phyloP scores from a whole-genome alignment of 768 basidiomycete genomes.

The Strobilomyces confusus region DNA sequence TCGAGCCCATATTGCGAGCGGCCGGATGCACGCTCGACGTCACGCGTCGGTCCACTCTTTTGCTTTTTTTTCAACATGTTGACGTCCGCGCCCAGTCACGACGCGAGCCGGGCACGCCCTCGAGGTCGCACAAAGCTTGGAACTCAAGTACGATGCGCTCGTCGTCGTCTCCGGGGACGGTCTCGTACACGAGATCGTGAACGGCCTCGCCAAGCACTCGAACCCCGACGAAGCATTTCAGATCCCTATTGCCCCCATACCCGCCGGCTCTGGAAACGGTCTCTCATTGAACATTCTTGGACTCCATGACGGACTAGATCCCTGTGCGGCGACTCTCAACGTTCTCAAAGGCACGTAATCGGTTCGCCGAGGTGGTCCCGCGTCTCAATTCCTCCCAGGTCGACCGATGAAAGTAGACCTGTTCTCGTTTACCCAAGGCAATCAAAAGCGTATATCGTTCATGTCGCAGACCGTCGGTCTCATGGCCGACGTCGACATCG shows the following conservation, averaged over 20 bases:
- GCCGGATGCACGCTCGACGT: constrained; percentile 63
- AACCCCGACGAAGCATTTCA: constrained; percentile 57
- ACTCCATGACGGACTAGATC: constrained; percentile 61
- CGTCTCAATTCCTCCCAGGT: constrained; percentile 39
- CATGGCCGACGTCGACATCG: constrained; percentile 81
- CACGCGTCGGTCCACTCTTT: constrained; percentile 44
- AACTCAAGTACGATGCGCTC: constrained; percentile 65
- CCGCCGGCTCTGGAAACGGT: constrained; percentile 81
- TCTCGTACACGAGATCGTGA: constrained; percentile 76
- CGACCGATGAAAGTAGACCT: constrained; percentile 71
- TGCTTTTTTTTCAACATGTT: not conserved
- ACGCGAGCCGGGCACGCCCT: constrained; percentile 59
- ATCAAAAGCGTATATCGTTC: constrained; percentile 65
- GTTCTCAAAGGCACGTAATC: constrained; percentile 61
- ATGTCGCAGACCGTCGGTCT: constrained; percentile 81
- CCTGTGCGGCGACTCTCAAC: constrained; percentile 70
- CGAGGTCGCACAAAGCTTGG: constrained; percentile 55
- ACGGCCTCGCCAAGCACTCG: constrained; percentile 70
- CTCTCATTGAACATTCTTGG: constrained; percentile 72
- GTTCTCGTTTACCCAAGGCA: constrained; percentile 69
- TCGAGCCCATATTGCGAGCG: constrained; percentile 69
- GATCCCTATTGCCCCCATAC: constrained; percentile 73
- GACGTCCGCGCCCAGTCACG: constrained; percentile 46
- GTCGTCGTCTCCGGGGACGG: constrained; percentile 82
- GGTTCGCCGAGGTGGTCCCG: not conserved